Evolutionary conservation across 2,329 filamentous ascomycete species (phyloP), one percentile per base, ranked within the genome.

Genomic region (Alternaria sp.): DNA sequence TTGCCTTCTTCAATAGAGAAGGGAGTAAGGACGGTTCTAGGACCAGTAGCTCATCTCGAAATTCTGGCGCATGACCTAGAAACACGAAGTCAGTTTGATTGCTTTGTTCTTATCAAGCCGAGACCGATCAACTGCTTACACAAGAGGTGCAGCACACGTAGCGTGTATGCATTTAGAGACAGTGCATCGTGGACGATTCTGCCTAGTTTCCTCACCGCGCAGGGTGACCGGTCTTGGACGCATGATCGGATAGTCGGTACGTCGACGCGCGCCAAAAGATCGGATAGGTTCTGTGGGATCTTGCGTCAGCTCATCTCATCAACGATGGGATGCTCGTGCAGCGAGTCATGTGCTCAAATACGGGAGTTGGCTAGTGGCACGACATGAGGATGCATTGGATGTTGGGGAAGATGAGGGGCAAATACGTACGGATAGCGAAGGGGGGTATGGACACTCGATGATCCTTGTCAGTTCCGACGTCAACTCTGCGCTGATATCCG

Each of bases 101-200:
- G 57, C 13, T 13, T 43, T 23, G 4, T 17, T 17, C 4, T 7
- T 9, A n/a, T 12, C 17, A 6, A 28, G 54, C 36, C 13, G 61
- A 44, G 54, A 53, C 26, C 51, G 36, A 19, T 43, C 56, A 50
- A 60, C 47, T 49, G 57, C 61, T 45, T 79, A 87, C 85, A 82
- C 28, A 89, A 81, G 40, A 69, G 73, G n/a, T 81, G 74, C 43
- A 89, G 73, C 26, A 88, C 78, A 28, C 81, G 77, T 59, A 88
- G 69, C 6, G 85, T 82, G 63, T 85, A 84, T 5, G 83, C 79
- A 76, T 85, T 87, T 49, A 83, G 80, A 32, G 84, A 81, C 36
- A 88, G 74, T 25, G 83, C 84, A 62, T 85, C 82, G 28, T 85
- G 72, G n/a, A 87, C 67, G 17, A 76, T 67, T n/a, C 65, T 65